Evolutionary conservation across 352 stramenopile genomes (phyloP), one percentile per base, ranked within the genome.

Genomic region (Pythium pyrilobum): DNA sequence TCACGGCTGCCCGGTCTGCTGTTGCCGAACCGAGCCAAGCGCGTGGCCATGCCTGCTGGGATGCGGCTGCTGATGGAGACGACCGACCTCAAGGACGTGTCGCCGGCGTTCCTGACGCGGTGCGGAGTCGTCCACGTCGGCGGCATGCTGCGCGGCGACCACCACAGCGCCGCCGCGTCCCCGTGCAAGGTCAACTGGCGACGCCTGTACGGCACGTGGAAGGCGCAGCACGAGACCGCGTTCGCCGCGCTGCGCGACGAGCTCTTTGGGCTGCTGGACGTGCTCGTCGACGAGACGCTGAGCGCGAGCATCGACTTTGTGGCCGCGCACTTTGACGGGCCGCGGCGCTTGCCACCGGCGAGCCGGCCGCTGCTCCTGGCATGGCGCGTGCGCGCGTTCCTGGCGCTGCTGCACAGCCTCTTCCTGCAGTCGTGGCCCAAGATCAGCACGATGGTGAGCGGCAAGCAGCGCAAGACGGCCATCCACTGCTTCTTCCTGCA

Each of bases 401-500:
- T 72, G 36, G 64, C 68, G 1, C n/a, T 89, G 1, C 74, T 91
- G 13, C 55, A 84, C 39, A 85, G 72, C 34, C 71, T 62, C 1
- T 24, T 89, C 6, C 57, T 53, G 1, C 66, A 84, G n/a, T 76
- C 71, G 5, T 85, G 76, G 67, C 23, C 61, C 23, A 89, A 89
- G 32, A 49, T 87, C 40, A 56, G 36, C n/a, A 46, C 47, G 0
- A 76, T 92, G 66, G 66, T 66, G 16, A 90, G 74, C 23, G 67
- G 62, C 2, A 89, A 91, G 46, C 77, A 89, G 44, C 67, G 76
- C 10, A 71, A 62, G 21, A 85, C 71, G 18, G 67, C 76, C 0
- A 52, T 86, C 5, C 69, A 87, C 29, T 89, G 77, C 45, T 72
- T 80, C 21, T 91, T 81, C 38, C 52, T 92, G 5, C 82, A 90